Conservation (phyloP, 1,139 yeast species). For the Candida sanyaensis region DNA sequence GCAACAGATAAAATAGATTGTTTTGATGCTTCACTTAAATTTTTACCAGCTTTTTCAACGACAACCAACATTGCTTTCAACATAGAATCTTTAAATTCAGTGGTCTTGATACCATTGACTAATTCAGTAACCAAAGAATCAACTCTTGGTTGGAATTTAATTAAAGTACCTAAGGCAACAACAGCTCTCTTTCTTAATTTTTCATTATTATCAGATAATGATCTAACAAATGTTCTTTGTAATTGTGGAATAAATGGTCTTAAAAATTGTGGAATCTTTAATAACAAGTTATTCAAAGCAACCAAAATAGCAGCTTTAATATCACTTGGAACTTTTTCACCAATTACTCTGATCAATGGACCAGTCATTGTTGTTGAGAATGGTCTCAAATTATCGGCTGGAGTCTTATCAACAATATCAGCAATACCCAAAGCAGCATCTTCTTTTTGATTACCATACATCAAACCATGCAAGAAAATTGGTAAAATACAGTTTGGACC, state of each 20-base stretch:
- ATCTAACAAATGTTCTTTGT: slow-evolving; percentile 94
- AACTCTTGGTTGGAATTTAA: slow-evolving; percentile 88
- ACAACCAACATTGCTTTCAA: slow-evolving; percentile 84
- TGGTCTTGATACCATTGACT: slow-evolving; percentile 68
- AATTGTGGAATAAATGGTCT: slow-evolving; percentile 97
- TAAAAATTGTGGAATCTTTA: slow-evolving; percentile 85
- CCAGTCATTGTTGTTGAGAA: slow-evolving; percentile 95
- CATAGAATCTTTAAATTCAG: slow-evolving; percentile 77
- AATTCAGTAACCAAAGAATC: slow-evolving; percentile 89
- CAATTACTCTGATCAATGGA: slow-evolving; percentile 96
- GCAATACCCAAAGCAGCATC: slow-evolving; percentile 87
- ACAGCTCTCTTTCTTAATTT: slow-evolving; percentile 85
- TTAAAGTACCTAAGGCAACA: slow-evolving; percentile 81
- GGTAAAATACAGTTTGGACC: slow-evolving; percentile 92
- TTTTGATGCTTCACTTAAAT: slow-evolving; percentile 75
- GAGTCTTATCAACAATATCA: slow-evolving; percentile 82
- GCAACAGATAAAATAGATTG: slow-evolving; percentile 69
- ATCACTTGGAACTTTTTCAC: slow-evolving; percentile 89
- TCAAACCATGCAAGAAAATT: slow-evolving; percentile 89
- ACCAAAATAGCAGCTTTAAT: slow-evolving; percentile 89
- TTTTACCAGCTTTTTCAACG: slow-evolving; percentile 74
- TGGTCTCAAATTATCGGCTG: slow-evolving; percentile 77
- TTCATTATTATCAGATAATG: slow-evolving; percentile 78
- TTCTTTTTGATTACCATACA: slow-evolving; percentile 93
- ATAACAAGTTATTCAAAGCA: slow-evolving; percentile 77